These are phyloP conservation scores for Dicorynia guianensis DNA, from an alignment of 306 rosid species.

Conservation along the genomic window DNA sequence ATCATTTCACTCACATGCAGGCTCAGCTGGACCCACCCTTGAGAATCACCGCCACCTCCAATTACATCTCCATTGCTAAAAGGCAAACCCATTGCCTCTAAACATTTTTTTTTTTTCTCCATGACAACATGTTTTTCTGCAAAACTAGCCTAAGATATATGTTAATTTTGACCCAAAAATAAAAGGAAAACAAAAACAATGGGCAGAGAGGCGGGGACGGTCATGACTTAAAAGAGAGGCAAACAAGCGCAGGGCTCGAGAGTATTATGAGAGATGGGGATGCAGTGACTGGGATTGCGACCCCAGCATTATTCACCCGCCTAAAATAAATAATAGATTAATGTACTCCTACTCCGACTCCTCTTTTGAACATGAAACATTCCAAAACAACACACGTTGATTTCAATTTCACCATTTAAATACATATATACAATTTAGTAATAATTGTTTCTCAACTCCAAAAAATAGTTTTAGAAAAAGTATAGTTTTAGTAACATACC, in stretches of 20 bases:
- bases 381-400: no score
- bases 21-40: not conserved
- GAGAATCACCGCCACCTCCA: no score
- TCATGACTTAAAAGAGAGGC: constrained; percentile 37
- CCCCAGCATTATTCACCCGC: not conserved
- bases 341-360: not conserved
- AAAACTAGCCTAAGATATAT: not conserved
- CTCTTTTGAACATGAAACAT: not conserved
- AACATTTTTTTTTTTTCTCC: no score
- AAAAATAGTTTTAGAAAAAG: no score
- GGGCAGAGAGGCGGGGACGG: not conserved
- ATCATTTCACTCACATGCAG: constrained; percentile 51
- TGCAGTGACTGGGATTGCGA: constrained; percentile 51
- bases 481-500: no score
- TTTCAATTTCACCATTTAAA: no score
- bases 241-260: constrained; percentile 64
- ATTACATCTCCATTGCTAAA: not conserved
- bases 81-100: no score
- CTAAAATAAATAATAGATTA: constrained; percentile 9
- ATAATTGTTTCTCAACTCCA: no score
- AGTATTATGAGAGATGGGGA: constrained; percentile 23
- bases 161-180: not conserved
- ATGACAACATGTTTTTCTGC: no score
- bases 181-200: not conserved
- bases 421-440: no score